Conservation (phyloP, 495 filamentous ascomycete species). For the Glutinoglossum americanum region DNA sequence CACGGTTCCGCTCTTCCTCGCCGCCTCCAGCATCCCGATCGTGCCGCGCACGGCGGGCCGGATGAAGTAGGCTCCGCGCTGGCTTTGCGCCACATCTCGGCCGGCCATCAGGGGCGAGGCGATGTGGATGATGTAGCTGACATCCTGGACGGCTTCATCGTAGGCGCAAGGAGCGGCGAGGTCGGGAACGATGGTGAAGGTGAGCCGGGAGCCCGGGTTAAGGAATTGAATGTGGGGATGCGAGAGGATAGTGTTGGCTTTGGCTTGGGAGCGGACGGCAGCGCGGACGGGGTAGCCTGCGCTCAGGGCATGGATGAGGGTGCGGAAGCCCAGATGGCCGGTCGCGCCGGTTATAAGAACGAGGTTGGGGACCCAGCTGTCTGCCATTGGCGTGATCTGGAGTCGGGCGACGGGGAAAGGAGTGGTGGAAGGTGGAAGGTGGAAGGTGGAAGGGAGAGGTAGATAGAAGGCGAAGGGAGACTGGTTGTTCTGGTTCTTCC, state of each 20-base stretch:
- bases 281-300: conserved; percentile 24
- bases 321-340: not conserved
- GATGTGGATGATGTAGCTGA: conserved; percentile 28
- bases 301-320: conserved; percentile 16
- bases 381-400: not conserved
- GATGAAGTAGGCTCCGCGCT: conserved; percentile 13
- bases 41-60: conserved; percentile 19
- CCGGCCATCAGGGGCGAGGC: conserved; percentile 23
- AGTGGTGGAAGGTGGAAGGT: too few species aligned
- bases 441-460: too few species aligned
- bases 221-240: not conserved
- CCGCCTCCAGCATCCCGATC: conserved; percentile 19
- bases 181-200: conserved; percentile 22
- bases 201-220: not conserved
- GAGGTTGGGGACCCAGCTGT: not conserved
- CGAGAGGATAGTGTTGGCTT: conserved; percentile 7
- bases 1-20: conserved; percentile 14
- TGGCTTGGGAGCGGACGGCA: conserved; percentile 18
- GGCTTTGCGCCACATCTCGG: not conserved
- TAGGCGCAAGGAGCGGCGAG: conserved; percentile 23
- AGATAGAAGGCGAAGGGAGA: too few species aligned
- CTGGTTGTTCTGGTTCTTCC: too few species aligned
- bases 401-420: too few species aligned
- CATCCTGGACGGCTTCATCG: conserved; percentile 23
- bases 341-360: not conserved